phyloP scores from a whole-genome alignment of 805 yeast species.

The Metschnikowia gruessii region DNA sequence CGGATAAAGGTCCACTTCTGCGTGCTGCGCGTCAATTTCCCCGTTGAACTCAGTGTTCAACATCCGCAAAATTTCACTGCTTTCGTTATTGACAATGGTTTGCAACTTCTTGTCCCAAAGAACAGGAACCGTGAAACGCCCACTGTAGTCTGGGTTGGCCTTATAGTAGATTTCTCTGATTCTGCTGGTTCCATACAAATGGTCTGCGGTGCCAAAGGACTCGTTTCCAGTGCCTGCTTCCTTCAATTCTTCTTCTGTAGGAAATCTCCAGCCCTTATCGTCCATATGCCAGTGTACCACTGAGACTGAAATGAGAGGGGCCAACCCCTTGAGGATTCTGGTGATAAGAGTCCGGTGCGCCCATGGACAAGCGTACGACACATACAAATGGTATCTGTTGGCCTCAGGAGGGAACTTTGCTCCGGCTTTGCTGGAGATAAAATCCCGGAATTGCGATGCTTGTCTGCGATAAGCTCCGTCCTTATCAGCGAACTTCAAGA shows the following conservation, averaged over 20 bases:
- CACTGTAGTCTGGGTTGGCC: constrained; percentile 71
- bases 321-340: constrained; percentile 67
- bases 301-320: constrained; percentile 57
- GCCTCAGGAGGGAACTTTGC: constrained; percentile 70
- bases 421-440: constrained; percentile 54
- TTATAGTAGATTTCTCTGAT: constrained; percentile 70
- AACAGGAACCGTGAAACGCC: constrained; percentile 89
- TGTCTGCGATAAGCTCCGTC: constrained; percentile 58
- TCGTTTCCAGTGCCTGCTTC: constrained; percentile 51
- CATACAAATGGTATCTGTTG: constrained; percentile 82
- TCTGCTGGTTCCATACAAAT: constrained; percentile 55
- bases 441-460: constrained; percentile 58
- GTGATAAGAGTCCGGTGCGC: constrained; percentile 83
- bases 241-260: constrained; percentile 43
- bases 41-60: constrained; percentile 70
- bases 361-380: constrained; percentile 93
- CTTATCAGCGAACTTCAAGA: constrained; percentile 47
- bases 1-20: constrained; percentile 63
- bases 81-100: constrained; percentile 89
- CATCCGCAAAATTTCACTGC: constrained; percentile 85
- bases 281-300: constrained; percentile 94
- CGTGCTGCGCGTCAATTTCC: constrained; percentile 47
- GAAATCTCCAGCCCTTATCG: constrained; percentile 85
- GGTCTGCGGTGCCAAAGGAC: constrained; percentile 35
- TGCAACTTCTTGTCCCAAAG: constrained; percentile 82